Percentiles rank a stretch among this genome's conserved stretches.
phyloP scores from a whole-genome alignment of 2,329 filamentous ascomycete genomes.

The Coniochaeta sp. region DNA sequence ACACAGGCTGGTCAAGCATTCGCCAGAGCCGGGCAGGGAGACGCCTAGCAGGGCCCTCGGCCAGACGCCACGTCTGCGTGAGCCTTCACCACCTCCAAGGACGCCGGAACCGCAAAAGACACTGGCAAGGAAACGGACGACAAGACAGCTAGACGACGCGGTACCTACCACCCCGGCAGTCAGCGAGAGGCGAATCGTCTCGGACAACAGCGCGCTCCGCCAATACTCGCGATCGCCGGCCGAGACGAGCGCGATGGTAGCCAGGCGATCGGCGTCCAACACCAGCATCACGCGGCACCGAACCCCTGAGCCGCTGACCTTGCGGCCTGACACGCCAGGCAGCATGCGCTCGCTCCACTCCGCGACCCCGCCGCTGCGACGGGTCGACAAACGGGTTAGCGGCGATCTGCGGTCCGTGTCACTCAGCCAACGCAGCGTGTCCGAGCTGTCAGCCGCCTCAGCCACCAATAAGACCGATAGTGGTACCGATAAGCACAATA shows the following conservation, averaged over 20 bases:
- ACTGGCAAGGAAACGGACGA: slow-evolving; percentile 17
- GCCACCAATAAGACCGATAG: slow-evolving; percentile 22
- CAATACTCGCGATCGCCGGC: background rate
- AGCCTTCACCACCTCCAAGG: slow-evolving; percentile 25
- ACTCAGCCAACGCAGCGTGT: slow-evolving; percentile 47
- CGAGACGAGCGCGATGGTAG: slow-evolving; percentile 7
- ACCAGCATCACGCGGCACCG: slow-evolving; percentile 42
- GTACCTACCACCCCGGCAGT: slow-evolving; percentile 17
- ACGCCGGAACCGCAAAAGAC: slow-evolving; percentile 40
- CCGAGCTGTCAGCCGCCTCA: slow-evolving; percentile 9
- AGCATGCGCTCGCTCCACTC: slow-evolving; percentile 31
- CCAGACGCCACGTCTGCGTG: slow-evolving; percentile 27
- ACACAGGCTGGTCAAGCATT: background rate
- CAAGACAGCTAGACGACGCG: slow-evolving; percentile 10
- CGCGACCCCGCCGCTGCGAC: slow-evolving; percentile 62
- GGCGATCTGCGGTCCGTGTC: slow-evolving; percentile 68
- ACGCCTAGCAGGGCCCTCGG: background rate
- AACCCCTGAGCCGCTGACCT: slow-evolving; percentile 45
- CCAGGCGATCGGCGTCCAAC: slow-evolving; percentile 43
- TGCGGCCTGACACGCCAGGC: slow-evolving; percentile 58
- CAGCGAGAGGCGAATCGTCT: slow-evolving; percentile 25
- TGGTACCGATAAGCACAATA: slow-evolving; percentile 14
- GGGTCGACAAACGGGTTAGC: slow-evolving; percentile 61
- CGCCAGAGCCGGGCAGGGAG: background rate
- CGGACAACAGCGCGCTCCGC: slow-evolving; percentile 21